Percentiles rank a stretch among this genome's conserved stretches.
phyloP scores from a whole-genome alignment of 2,329 filamentous ascomycete species.

The Beauveria pseudobassiana region DNA sequence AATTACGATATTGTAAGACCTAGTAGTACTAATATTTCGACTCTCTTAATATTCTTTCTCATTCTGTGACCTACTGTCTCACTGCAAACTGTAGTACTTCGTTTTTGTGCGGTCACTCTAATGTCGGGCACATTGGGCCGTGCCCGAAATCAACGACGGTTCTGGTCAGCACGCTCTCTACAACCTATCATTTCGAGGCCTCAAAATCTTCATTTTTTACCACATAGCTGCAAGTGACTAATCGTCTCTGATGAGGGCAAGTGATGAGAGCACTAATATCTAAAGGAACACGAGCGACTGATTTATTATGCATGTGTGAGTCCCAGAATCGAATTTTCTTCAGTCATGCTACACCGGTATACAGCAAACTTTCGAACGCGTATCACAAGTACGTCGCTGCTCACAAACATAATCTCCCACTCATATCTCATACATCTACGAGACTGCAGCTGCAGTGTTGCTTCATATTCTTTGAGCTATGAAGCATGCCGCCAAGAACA shows the following conservation, averaged over 20 bases:
- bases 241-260: background rate
- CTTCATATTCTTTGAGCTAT: background rate
- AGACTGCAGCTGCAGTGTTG: background rate
- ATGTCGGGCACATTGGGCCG: background rate
- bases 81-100: no score
- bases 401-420: background rate
- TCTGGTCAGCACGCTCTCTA: background rate
- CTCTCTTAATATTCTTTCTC: background rate
- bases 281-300: background rate
- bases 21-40: background rate
- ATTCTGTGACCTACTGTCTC: no score
- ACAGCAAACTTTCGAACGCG: background rate
- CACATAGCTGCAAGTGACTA: background rate
- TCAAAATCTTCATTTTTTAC: background rate
- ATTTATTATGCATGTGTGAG: background rate
- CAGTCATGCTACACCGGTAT: background rate
- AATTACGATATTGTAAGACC: background rate
- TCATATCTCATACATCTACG: background rate
- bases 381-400: background rate
- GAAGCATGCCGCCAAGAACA: background rate
- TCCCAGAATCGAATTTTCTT: no score
- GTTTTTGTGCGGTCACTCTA: no score
- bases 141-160: background rate
- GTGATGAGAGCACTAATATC: background rate
- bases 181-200: background rate